Evolutionary conservation across 768 basidiomycete genomes (phyloP), one percentile per base, ranked within the genome.

Genomic region (Amanita jacksonii): DNA sequence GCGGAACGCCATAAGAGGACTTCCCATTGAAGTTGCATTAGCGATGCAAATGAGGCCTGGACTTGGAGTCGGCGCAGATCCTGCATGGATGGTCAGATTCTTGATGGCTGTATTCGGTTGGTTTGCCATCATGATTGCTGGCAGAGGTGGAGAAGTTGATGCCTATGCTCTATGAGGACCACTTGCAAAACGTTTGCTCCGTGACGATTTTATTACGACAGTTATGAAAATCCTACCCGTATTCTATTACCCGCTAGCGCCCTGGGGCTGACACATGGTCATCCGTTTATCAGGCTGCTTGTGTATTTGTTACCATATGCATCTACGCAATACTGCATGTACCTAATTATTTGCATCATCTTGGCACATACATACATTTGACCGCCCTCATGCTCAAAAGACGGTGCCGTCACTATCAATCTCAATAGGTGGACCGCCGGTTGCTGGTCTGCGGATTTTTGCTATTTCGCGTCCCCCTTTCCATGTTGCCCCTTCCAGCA

Each of bases 401-500:
- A 89, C 76, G 1, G 87, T 90, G 2, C 87, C 87, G 48, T 90
- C 87, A 48, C 85, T 88, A 48, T 79, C 73, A 46, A 90, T 88
- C 48, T 87, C 86, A 53, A 91, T 85, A 1, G 87, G 87, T 0
- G 88, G 89, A 1, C 90, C 90, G 5, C 85, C 80, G 0, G 76
- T 80, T 33, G 70, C 66, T 0, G 81, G 84, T 4, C 93, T 66
- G 58, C 76, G 80, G 58, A 69, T 61, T 58, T 80, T 85, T 3
- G 94, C 94, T 30, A 97, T 87, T 63, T 94, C 90, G 3, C 94
- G 69, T 3, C 94, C 94, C 1, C 90, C 91, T 57, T 93, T 94
- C 94, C 94, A 99, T 0, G 92, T 98, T 1, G 92, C 93, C 40
- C 82, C 81, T 63, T 98, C 94, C 25, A 99, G 68, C 0, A 97